phyloP scores from a whole-genome alignment of 495 filamentous ascomycete species.

The Hypoxylon intermedium region DNA sequence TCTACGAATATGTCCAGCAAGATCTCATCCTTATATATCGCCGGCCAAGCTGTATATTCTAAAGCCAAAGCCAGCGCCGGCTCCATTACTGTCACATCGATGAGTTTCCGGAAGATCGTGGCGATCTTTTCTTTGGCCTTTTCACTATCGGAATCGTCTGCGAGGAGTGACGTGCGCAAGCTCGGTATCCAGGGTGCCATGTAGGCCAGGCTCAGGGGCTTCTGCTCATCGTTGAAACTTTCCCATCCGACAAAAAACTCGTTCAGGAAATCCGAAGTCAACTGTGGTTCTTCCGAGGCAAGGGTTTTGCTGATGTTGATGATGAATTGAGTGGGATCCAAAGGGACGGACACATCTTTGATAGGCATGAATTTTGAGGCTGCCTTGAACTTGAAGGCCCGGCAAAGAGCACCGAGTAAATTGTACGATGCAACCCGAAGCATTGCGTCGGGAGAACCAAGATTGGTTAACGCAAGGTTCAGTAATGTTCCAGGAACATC shows the following conservation, averaged over 20 bases:
- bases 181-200: slow-evolving; percentile 71
- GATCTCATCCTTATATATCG: slow-evolving; percentile 66
- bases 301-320: slow-evolving; percentile 67
- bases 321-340: slow-evolving; percentile 68
- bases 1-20: slow-evolving; percentile 69
- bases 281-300: slow-evolving; percentile 65
- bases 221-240: slow-evolving; percentile 66
- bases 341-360: slow-evolving; percentile 65
- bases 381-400: slow-evolving; percentile 68
- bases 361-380: slow-evolving; percentile 64
- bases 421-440: slow-evolving; percentile 69
- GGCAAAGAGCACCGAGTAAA: slow-evolving; percentile 66
- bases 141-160: slow-evolving; percentile 64
- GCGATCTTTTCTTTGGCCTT: slow-evolving; percentile 67
- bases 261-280: slow-evolving; percentile 70
- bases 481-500: slow-evolving; percentile 71
- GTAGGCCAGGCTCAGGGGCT: slow-evolving; percentile 68
- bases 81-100: slow-evolving; percentile 65
- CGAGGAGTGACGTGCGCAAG: slow-evolving; percentile 61
- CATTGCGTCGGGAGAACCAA: slow-evolving; percentile 62
- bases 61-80: slow-evolving; percentile 62
- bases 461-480: slow-evolving; percentile 69
- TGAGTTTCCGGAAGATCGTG: slow-evolving; percentile 66
- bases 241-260: slow-evolving; percentile 76
- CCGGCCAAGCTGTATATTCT: slow-evolving; percentile 67